Conservation (phyloP, 306 rosid species). For the Prunus fruticosa region DNA sequence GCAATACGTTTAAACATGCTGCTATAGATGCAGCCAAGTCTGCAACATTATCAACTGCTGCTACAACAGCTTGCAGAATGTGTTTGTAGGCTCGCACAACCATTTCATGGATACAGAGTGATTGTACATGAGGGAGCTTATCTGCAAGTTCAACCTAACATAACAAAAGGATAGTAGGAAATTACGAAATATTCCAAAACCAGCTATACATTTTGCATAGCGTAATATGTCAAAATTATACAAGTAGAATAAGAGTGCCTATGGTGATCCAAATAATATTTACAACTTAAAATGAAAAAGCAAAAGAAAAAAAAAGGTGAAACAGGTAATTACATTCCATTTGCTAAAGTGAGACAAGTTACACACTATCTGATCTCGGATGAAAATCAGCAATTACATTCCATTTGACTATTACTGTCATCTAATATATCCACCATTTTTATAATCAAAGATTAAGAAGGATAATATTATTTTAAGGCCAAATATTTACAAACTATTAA, state of each 20-base stretch:
- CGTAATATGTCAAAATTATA: neutral
- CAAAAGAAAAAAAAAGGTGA: neutral
- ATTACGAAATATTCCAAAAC: constrained; percentile 8
- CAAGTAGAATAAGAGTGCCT: neutral
- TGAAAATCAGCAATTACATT: neutral
- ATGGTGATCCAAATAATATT: neutral
- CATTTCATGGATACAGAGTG: constrained; percentile 93
- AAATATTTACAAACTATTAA: neutral
- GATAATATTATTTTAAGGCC: neutral
- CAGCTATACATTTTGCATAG: neutral
- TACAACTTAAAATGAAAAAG: neutral
- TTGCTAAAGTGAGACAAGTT: neutral
- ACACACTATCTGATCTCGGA: neutral
- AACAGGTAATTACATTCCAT: neutral
- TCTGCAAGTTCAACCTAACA: constrained; percentile 93
- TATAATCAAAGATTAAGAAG: neutral
- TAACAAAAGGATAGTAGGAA: constrained; percentile 18
- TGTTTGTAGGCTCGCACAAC: constrained; percentile 95
- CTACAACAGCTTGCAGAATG: constrained; percentile 85
- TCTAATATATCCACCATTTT: neutral
- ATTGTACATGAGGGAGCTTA: constrained; percentile 96
- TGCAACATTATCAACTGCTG: constrained; percentile 66
- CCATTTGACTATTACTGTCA: neutral
- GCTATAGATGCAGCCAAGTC: constrained; percentile 86
- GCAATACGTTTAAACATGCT: constrained; percentile 76